Evolutionary conservation across 1,139 yeast genomes (phyloP).

Genomic region (Suhomyces kunorum): DNA sequence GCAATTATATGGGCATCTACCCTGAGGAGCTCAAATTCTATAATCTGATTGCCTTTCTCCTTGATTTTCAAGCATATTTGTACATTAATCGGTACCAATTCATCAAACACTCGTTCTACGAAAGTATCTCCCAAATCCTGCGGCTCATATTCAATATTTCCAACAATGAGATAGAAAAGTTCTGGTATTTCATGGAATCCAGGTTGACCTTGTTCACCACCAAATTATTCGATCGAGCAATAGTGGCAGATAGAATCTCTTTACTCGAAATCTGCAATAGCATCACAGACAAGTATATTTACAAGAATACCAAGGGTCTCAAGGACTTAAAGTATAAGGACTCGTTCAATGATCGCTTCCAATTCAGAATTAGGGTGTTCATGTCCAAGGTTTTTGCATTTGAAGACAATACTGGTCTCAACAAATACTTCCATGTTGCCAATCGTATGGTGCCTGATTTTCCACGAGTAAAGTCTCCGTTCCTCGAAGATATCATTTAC

Average conservation of each 20-base stretch:
- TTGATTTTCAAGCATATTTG: constrained; percentile 29
- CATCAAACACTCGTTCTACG: constrained; percentile 28
- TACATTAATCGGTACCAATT: constrained; percentile 15
- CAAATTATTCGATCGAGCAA: constrained; percentile 30
- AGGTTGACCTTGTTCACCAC: constrained; percentile 25
- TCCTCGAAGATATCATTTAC: constrained; percentile 37
- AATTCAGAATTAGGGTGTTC: constrained; percentile 39
- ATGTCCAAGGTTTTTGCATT: constrained; percentile 36
- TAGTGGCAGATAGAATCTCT: constrained; percentile 41
- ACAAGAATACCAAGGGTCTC: constrained; percentile 22
- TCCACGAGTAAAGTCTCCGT: constrained; percentile 24
- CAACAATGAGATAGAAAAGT: constrained; percentile 24
- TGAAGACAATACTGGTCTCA: constrained; percentile 50
- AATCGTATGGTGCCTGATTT: constrained; percentile 29
- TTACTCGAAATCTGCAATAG: constrained; percentile 42
- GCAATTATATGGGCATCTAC: neutral
- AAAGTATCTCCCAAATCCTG: constrained; percentile 24
- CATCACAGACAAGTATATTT: constrained; percentile 35
- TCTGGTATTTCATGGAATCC: constrained; percentile 44
- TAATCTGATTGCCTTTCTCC: constrained; percentile 22
- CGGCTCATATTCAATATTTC: constrained; percentile 25
- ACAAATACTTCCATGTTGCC: constrained; percentile 40
- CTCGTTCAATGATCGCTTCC: constrained; percentile 41
- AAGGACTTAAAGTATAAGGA: constrained; percentile 39
- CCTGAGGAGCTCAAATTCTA: constrained; percentile 11